phyloP scores from a whole-genome alignment of 306 rosid genomes.

The Glycyrrhiza uralensis region DNA sequence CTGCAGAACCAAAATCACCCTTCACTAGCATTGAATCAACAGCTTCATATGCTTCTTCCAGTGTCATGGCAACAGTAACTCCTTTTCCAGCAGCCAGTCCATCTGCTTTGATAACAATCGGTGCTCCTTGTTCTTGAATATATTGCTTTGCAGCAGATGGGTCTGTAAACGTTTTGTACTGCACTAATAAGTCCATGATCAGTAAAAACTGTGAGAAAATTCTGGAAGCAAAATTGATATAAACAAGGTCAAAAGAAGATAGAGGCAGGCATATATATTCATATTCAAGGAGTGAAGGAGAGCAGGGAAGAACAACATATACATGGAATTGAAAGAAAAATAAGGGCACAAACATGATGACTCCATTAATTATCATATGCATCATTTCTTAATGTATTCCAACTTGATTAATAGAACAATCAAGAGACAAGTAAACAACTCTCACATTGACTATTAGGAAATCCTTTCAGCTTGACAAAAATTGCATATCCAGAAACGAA shows the following conservation, averaged over 20 bases:
- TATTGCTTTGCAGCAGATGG: slow-evolving; percentile 79
- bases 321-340: background rate
- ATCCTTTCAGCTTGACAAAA: background rate
- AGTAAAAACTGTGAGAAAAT: background rate
- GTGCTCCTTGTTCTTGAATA: slow-evolving; percentile 80
- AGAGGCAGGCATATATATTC: background rate
- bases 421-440: slow-evolving; percentile 1
- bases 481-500: slow-evolving; percentile 3
- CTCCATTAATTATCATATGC: slow-evolving; percentile 10
- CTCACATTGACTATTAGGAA: background rate
- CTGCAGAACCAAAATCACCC: slow-evolving; percentile 87
- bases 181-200: slow-evolving; percentile 38
- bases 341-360: background rate
- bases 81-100: slow-evolving; percentile 99
- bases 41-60: slow-evolving; percentile 86
- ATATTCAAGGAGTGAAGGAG: too few species aligned
- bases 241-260: background rate
- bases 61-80: slow-evolving; percentile 73
- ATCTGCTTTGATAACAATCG: slow-evolving; percentile 88
- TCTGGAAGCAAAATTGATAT: slow-evolving; percentile 1
- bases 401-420: background rate
- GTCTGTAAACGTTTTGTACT: slow-evolving; percentile 80
- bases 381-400: background rate
- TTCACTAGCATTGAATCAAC: slow-evolving; percentile 90
- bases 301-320: background rate